phyloP scores from a whole-genome alignment of 179 eudicot species.

The Carnegiea gigantea region DNA sequence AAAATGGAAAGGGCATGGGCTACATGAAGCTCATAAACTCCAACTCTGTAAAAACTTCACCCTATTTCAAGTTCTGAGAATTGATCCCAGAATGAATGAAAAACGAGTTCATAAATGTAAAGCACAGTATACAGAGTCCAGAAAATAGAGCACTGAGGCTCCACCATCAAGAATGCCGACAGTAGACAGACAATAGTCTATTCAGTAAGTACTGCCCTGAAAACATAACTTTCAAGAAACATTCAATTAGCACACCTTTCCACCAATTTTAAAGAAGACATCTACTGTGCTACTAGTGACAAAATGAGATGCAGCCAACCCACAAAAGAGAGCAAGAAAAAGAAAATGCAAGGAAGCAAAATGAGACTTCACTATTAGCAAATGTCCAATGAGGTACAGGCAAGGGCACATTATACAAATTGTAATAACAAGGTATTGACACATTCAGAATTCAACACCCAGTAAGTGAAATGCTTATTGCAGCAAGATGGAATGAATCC shows the following conservation, averaged over 20 bases:
- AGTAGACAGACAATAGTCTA: neutral
- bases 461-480: neutral
- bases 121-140: neutral
- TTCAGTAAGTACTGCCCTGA: neutral
- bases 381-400: neutral
- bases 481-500: neutral
- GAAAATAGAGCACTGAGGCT: neutral
- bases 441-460: neutral
- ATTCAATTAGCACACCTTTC: too few species aligned
- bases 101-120: neutral
- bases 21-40: too few species aligned
- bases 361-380: neutral
- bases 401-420: too few species aligned
- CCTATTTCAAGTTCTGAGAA: too few species aligned
- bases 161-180: neutral
- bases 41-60: too few species aligned
- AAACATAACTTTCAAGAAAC: neutral
- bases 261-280: neutral
- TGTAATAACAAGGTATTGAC: too few species aligned
- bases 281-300: too few species aligned
- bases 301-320: neutral
- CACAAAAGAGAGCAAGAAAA: too few species aligned
- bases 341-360: neutral
- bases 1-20: too few species aligned
- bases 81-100: too few species aligned